Percentiles rank a stretch among this genome's conserved stretches.
Evolutionary conservation across 805 yeast genomes (phyloP).

Genomic region (Candida argentea): DNA sequence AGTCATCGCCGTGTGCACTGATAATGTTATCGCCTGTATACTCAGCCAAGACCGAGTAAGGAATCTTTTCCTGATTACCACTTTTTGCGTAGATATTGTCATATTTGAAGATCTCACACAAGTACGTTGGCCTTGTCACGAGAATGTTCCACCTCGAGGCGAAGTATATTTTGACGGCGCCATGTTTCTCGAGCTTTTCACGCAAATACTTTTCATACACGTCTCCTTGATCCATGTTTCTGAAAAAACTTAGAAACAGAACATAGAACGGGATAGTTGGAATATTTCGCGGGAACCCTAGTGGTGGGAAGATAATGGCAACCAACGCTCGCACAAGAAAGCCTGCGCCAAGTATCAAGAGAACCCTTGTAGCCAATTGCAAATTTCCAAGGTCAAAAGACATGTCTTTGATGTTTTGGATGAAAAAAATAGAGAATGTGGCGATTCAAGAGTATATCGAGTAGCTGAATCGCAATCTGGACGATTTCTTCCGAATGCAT

Average conservation of each 20-base stretch:
- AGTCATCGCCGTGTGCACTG: conserved; percentile 43
- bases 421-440: no score
- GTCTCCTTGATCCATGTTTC: conserved; percentile 38
- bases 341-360: no score
- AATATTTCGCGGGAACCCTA: conserved; percentile 39
- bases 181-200: conserved; percentile 37
- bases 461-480: no score
- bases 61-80: conserved; percentile 51
- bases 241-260: conserved; percentile 35
- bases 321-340: no score
- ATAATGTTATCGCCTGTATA: conserved; percentile 55
- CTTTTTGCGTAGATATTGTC: conserved; percentile 45
- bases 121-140: conserved; percentile 37
- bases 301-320: conserved; percentile 33
- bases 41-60: conserved; percentile 40
- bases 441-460: no score
- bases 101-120: conserved; percentile 37
- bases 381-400: no score
- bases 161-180: conserved; percentile 51
- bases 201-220: conserved; percentile 34
- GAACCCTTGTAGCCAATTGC: no score
- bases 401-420: no score
- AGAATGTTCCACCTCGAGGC: conserved; percentile 54
- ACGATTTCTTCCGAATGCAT: no score
- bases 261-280: conserved; percentile 58